These are phyloP conservation scores for Pyrus communis DNA, from an alignment of 306 rosid genomes.

Conservation along the genomic window DNA sequence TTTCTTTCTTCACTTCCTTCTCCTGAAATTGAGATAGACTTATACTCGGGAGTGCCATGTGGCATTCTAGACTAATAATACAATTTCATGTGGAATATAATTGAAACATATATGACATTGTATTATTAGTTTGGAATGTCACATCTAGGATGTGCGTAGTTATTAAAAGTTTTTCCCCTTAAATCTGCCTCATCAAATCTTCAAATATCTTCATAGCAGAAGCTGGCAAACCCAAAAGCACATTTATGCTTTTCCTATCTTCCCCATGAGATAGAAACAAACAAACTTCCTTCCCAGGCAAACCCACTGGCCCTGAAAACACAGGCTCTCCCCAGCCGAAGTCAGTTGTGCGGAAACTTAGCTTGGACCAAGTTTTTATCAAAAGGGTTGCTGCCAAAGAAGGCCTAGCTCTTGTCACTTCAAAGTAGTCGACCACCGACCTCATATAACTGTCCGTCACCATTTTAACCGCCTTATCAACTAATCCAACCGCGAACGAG, in stretches of 20 bases:
- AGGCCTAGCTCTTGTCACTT: conserved; percentile 67
- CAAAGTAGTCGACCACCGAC: conserved; percentile 76
- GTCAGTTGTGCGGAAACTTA: conserved; percentile 55
- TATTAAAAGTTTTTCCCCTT: neutral
- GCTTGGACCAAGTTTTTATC: conserved; percentile 73
- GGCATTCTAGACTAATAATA: too few relatives aligned
- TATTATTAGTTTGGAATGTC: neutral
- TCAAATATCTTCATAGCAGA: conserved; percentile 71
- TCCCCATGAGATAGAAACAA: conserved; percentile 54
- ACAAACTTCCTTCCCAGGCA: conserved; percentile 64
- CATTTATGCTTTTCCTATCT: conserved; percentile 47
- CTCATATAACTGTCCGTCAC: conserved; percentile 60
- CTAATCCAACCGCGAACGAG: conserved; percentile 41
- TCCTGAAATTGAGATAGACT: neutral
- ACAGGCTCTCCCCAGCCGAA: conserved; percentile 85
- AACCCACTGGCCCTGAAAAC: conserved; percentile 62
- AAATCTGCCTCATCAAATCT: conserved; percentile 30
- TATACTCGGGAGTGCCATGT: too few relatives aligned
- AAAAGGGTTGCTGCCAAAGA: conserved; percentile 56
- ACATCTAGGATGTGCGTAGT: neutral
- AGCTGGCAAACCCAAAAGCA: conserved; percentile 70
- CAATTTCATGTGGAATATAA: neutral
- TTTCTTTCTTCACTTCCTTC: neutral
- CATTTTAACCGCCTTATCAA: conserved; percentile 49
- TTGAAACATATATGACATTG: neutral